phyloP scores from a whole-genome alignment of 352 stramenopile species.

The Phytophthora sansomeana region DNA sequence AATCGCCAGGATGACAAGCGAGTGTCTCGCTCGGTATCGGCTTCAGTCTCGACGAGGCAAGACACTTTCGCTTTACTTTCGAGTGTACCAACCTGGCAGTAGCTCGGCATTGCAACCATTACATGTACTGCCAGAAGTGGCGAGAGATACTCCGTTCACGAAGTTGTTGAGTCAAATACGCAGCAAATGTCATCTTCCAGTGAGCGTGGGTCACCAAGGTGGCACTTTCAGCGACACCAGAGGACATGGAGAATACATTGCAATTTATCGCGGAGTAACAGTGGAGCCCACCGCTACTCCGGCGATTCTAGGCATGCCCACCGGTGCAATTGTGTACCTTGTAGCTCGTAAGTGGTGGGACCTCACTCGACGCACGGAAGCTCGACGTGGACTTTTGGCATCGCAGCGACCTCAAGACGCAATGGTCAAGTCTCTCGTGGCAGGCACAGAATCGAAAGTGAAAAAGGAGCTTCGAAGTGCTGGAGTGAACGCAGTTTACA shows the following conservation, averaged over 20 bases:
- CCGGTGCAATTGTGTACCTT: slow-evolving; percentile 54
- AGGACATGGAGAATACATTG: slow-evolving; percentile 24
- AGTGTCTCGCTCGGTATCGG: slow-evolving; percentile 34
- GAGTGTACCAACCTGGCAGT: slow-evolving; percentile 40
- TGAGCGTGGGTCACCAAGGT: slow-evolving; percentile 21
- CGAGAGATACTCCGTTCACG: slow-evolving; percentile 40
- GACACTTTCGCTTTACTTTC: slow-evolving; percentile 53
- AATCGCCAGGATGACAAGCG: slow-evolving; percentile 26
- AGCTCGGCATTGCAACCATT: slow-evolving; percentile 23
- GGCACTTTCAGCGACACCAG: slow-evolving; percentile 21
- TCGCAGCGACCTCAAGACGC: slow-evolving; percentile 60
- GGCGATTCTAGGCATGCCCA: slow-evolving; percentile 44
- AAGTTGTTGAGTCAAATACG: slow-evolving; percentile 52
- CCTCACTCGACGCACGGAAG: slow-evolving; percentile 60
- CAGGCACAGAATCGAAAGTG: slow-evolving; percentile 50
- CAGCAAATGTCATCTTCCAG: slow-evolving; percentile 42
- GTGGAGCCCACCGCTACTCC: slow-evolving; percentile 49
- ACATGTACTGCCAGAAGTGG: slow-evolving; percentile 41
- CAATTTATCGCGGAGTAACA: slow-evolving; percentile 57
- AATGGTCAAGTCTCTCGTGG: slow-evolving; percentile 52
- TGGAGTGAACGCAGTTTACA: neutral
- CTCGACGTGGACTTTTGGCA: slow-evolving; percentile 51
- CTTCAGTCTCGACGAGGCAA: slow-evolving; percentile 50
- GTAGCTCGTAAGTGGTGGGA: slow-evolving; percentile 65
- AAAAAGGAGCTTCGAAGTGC: slow-evolving; percentile 37